Base-by-base conservation (phyloP, 805 yeast genomes). In the Cyberlindnera veronae region DNA sequence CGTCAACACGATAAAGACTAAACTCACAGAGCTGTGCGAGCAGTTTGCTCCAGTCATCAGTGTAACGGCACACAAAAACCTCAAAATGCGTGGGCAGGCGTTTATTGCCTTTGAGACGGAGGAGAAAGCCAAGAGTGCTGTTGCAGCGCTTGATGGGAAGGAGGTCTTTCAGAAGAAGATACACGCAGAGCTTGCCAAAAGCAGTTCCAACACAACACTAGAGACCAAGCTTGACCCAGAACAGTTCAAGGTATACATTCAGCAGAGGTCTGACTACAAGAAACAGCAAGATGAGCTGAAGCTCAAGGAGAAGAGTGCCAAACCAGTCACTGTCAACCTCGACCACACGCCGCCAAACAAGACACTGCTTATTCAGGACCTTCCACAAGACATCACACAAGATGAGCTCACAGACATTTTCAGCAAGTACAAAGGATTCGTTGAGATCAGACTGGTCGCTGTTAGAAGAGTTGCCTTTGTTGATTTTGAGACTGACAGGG, bases 1-100 rank as follows among this genome's bases (percentile, higher is more conserved):
- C 4, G 51, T 74, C 6, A 69, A 70, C 32, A 72, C 71, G 14
- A 60, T 86, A 16, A 74, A 72, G 41, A 44, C 53, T 2, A 65
- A 66, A 6, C 66, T 87, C 3, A 41, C 41, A 3, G 55, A 60
- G 8, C 44, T 70, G 1, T 81, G 81, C 42, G 51, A 52, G 4
- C 55, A 66, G 14, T 73, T 64, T 53, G 81, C 82, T 0, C 65
- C 66, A 2, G 62, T 82, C 1, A 41, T 69, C 13, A 73, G 71
- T 22, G 61, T 86, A 11, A 65, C 74, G 2, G 77, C 86, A 1
- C 79, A 77, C 42, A 73, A 72, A 44, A 81, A 77, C 49, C 52
- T 85, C n/a, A 72, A 68, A 46, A 69, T 82, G 73, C 72, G 81
- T 41, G 96, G 96, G 3, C 95, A 87, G 59, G 95, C 95, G 1